A percentile compares a stretch with the other conserved stretches of the same genome.
phyloP scores from a whole-genome alignment of 331 rosid species.

The Stylosanthes scabra region DNA sequence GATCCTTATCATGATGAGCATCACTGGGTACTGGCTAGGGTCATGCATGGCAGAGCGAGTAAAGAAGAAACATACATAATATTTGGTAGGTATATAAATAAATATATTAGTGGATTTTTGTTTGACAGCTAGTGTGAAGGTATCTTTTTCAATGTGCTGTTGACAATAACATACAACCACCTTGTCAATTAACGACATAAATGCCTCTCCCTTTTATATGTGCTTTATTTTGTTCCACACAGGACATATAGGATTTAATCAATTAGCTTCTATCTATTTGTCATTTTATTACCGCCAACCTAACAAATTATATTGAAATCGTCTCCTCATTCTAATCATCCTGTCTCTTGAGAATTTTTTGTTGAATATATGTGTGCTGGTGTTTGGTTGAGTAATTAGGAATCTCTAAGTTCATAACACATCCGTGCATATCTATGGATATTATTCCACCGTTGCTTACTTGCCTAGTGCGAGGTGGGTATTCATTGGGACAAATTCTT shows the following conservation, averaged over 20 bases:
- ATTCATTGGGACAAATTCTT: too few relatives aligned
- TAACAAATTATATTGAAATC: not conserved
- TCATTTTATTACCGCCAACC: not conserved
- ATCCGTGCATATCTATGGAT: too few relatives aligned
- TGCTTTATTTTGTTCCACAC: not conserved
- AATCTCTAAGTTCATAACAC: too few relatives aligned
- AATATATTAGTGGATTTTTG: not conserved
- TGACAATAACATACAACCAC: not conserved
- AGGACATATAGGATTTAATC: not conserved
- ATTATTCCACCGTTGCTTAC: too few relatives aligned
- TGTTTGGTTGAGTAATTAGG: not conserved
- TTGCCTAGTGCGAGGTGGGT: too few relatives aligned
- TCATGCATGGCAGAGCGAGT: not conserved
- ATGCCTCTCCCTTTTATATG: not conserved
- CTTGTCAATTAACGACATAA: not conserved
- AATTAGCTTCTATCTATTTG: not conserved
- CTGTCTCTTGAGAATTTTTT: not conserved
- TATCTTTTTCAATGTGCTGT: not conserved
- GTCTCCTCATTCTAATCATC: not conserved
- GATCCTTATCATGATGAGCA: slow-evolving; percentile 24
- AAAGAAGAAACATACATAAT: not conserved
- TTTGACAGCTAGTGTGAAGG: slow-evolving; percentile 13
- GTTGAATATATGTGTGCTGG: not conserved
- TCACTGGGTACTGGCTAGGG: too few relatives aligned
- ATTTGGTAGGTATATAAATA: not conserved